Base-by-base conservation (phyloP, 495 filamentous ascomycete species). In the Darksidea phi region DNA sequence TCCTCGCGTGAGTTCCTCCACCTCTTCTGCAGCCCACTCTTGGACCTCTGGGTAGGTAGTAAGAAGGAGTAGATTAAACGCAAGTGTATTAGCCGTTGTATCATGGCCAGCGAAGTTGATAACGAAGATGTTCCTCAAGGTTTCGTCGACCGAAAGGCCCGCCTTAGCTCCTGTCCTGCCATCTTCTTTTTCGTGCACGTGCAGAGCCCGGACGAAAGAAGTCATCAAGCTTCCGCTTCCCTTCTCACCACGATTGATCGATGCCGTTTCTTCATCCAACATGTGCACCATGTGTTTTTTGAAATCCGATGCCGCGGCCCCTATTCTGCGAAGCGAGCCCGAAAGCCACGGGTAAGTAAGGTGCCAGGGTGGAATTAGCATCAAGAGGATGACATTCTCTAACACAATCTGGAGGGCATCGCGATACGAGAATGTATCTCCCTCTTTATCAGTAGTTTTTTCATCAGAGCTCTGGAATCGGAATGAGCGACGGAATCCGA, bases 81-180 rank as follows among this genome's bases (percentile, higher is more conserved):
- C 45, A 24, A 68, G 34, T 3, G 61, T 57, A 1, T 6, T 24
- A 11, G 66, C 66, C 4, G 66, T 68, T 1, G 66, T 68, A 7
- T 68, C 66, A 59, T 50, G 55, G 18, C 66, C 66, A 0, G 66
- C 66, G 28, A 66, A 23, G 36, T 57, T 61, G 61, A 65, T 66
- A 7, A 68, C 41, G 23, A 68, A 68, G 20, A 68, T 70, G 46
- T 82, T 82, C 21, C 80, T 77, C 6, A 76, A 69, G n/a, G 81
- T 74, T 43, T 83, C 80, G 1, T 71, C 61, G 11, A 73, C 71
- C 4, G 74, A 66, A 1, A 11, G 15, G 5, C 53, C 59, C 32
- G 48, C 41, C 3, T 26, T 17, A 10, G 23, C 8, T 23, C 37
- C 36, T 24, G 20, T 10, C 41, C 47, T 17, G 37, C 12, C 10